Evolutionary conservation across 345 rosid species (phyloP).

Genomic region (Gossypium raimondii): DNA sequence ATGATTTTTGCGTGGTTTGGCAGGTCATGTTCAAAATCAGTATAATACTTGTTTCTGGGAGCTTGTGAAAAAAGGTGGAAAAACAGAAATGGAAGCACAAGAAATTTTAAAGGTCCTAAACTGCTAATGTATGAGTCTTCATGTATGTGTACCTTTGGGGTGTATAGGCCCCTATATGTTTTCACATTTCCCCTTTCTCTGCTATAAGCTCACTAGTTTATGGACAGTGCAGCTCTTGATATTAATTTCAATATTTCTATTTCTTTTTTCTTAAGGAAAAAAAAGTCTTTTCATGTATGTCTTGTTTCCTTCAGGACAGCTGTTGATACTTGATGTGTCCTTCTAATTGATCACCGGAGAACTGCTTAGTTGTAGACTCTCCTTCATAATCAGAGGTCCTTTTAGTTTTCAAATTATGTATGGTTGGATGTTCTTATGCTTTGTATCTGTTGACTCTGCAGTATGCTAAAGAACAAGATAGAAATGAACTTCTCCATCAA

Average conservation of each 20-base stretch:
- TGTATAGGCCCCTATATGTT: neutral
- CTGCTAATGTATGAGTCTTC: neutral
- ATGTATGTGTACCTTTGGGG: neutral
- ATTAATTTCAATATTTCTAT: neutral
- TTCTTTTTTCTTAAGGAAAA: neutral
- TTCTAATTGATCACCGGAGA: neutral
- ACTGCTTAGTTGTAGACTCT: neutral
- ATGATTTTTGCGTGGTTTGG: constrained; percentile 10
- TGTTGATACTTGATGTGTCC: neutral
- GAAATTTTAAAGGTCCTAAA: constrained; percentile 58
- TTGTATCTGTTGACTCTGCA: constrained; percentile 32
- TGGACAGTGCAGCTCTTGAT: neutral
- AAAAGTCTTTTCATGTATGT: neutral
- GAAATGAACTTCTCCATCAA: constrained; percentile 78
- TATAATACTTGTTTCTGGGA: constrained; percentile 72
- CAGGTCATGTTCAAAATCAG: constrained; percentile 73
- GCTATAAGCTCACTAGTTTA: neutral
- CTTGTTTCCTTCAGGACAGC: neutral
- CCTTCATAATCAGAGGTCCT: neutral
- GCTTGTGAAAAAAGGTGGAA: constrained; percentile 58
- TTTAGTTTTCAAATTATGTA: neutral
- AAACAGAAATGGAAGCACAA: constrained; percentile 50
- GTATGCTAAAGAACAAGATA: constrained; percentile 74
- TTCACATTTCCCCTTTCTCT: neutral
- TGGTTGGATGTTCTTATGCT: neutral